Evolutionary conservation across 2,329 filamentous ascomycete genomes (phyloP).

Genomic region (Massarina eburnea): DNA sequence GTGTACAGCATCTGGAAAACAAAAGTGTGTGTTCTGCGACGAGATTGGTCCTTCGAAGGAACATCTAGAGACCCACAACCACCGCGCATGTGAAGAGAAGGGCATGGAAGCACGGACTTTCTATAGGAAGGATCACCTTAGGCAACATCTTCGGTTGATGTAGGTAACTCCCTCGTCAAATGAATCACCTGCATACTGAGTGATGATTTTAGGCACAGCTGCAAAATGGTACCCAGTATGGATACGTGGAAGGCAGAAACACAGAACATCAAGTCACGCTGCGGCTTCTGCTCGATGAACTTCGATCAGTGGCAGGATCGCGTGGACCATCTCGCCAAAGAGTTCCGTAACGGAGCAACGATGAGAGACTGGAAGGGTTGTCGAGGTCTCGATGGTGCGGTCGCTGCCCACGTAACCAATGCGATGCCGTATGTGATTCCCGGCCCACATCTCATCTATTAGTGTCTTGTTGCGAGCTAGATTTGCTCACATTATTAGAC

Average conservation of each 20-base stretch:
- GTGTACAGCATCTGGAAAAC: constrained; percentile 58
- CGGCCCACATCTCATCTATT: not conserved
- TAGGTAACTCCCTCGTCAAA: constrained; percentile 6
- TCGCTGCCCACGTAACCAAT: constrained; percentile 52
- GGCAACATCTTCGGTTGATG: constrained; percentile 63
- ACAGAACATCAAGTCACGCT: constrained; percentile 56
- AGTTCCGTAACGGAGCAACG: constrained; percentile 55
- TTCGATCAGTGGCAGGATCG: constrained; percentile 56
- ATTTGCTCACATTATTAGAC: not conserved
- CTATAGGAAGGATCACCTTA: constrained; percentile 64
- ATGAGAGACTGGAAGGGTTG: constrained; percentile 61
- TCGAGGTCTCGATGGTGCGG: constrained; percentile 53
- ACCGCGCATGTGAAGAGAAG: constrained; percentile 67
- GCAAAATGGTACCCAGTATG: constrained; percentile 64
- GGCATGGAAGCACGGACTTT: constrained; percentile 64
- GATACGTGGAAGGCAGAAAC: constrained; percentile 64
- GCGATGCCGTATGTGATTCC: constrained; percentile 51
- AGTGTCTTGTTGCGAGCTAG: not conserved
- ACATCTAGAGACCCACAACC: constrained; percentile 63
- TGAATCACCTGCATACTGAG: not conserved
- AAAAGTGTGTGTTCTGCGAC: constrained; percentile 62
- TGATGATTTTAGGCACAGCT: constrained; percentile 47
- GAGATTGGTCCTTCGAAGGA: constrained; percentile 55
- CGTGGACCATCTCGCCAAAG: constrained; percentile 55
- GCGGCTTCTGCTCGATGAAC: constrained; percentile 54